phyloP scores from a whole-genome alignment of 805 yeast species.

The Ogataea zsoltii region DNA sequence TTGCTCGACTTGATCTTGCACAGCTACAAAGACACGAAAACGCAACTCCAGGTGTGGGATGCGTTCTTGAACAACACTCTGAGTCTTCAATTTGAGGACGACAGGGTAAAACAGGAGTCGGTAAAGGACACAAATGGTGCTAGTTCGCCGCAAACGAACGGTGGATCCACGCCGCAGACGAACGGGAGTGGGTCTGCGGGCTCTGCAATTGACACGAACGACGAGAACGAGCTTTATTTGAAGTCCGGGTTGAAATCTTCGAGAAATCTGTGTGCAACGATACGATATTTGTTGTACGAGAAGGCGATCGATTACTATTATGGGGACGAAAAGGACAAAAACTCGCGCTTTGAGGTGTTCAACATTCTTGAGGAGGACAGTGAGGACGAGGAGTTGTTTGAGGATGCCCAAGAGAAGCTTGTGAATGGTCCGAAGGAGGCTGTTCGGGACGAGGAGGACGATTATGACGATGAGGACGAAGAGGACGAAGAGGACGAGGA shows the following conservation, averaged over 20 bases:
- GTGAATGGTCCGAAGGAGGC: slow-evolving; percentile 2
- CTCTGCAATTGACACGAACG: slow-evolving; percentile 9
- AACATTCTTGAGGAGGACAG: slow-evolving; percentile 30
- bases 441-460: slow-evolving; percentile 32
- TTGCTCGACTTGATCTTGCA: slow-evolving; percentile 48
- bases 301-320: slow-evolving; percentile 53
- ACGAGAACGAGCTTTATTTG: slow-evolving; percentile 41
- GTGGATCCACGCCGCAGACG: slow-evolving; percentile 2
- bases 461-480: slow-evolving; percentile 35
- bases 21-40: slow-evolving; percentile 22
- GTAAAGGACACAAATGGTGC: neutral
- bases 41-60: slow-evolving; percentile 39
- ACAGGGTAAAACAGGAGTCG: slow-evolving; percentile 14
- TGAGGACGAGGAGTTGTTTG: slow-evolving; percentile 27
- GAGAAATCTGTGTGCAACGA: slow-evolving; percentile 59
- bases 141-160: neutral
- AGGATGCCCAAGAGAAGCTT: slow-evolving; percentile 15
- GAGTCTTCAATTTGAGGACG: slow-evolving; percentile 26
- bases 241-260: slow-evolving; percentile 49
- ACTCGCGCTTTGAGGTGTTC: slow-evolving; percentile 18
- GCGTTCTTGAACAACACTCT: slow-evolving; percentile 46
- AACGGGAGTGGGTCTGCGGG: slow-evolving; percentile 18
- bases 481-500: slow-evolving; percentile 22
- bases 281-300: slow-evolving; percentile 72
- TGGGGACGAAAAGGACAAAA: slow-evolving; percentile 10